A percentile compares a stretch with the other conserved stretches of the same genome.
phyloP scores from a whole-genome alignment of 2,329 filamentous ascomycete species.

The Hortaea sp. region DNA sequence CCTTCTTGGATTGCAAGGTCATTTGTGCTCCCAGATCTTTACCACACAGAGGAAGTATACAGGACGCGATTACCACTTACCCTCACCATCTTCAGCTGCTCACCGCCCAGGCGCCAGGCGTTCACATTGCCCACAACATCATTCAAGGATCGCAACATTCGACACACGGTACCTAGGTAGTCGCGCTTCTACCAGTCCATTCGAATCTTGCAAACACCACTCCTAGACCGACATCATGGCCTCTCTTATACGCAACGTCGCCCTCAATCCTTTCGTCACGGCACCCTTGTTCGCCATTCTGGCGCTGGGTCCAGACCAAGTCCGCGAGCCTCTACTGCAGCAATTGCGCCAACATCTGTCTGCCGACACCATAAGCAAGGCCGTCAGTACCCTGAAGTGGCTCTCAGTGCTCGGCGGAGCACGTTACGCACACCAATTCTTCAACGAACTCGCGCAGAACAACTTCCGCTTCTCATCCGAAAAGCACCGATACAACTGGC shows the following conservation, averaged over 20 bases:
- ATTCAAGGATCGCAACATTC: no score
- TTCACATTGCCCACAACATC: no score
- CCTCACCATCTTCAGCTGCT: no score
- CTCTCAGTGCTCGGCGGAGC: slow-evolving; percentile 23
- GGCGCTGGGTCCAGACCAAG: slow-evolving; percentile 17
- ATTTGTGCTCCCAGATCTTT: no score
- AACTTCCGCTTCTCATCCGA: slow-evolving; percentile 27
- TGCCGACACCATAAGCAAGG: slow-evolving; percentile 13
- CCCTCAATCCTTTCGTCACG: slow-evolving; percentile 19
- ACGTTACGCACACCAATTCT: slow-evolving; percentile 10
- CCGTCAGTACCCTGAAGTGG: slow-evolving; percentile 19
- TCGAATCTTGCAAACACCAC: neutral
- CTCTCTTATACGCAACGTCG: neutral
- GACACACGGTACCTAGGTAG: no score
- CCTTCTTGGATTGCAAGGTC: no score
- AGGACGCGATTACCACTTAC: no score
- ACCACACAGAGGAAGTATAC: no score
- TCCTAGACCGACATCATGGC: neutral
- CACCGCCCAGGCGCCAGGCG: no score
- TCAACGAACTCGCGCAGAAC: slow-evolving; percentile 21
- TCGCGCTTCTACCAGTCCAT: no score
- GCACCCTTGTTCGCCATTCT: slow-evolving; percentile 21
- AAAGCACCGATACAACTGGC: slow-evolving; percentile 25
- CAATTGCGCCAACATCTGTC: slow-evolving; percentile 18
- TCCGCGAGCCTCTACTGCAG: slow-evolving; percentile 20